Evolutionary conservation across 306 rosid genomes (phyloP).

Genomic region (Vigna unguiculata): DNA sequence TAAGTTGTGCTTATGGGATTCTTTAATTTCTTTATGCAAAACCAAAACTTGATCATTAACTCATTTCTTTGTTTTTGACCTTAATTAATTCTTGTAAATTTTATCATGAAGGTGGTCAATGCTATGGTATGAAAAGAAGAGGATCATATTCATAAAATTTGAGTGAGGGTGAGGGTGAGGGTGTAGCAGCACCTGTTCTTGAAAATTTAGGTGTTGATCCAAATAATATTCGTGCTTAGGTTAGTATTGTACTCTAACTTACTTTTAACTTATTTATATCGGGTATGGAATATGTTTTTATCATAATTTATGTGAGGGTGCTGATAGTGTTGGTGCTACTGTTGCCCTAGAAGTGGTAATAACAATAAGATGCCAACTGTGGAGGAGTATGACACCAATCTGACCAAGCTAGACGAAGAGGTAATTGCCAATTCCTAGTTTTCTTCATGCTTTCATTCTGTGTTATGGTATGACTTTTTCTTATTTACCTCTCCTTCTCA

Average conservation of each 20-base stretch:
- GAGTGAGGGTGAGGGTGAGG: constrained; percentile 99
- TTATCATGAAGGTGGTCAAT: too few relatives aligned
- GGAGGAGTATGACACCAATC: constrained; percentile 91
- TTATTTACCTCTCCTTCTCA: neutral
- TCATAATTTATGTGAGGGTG: constrained; percentile 63
- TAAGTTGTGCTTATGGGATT: too few relatives aligned
- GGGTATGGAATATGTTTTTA: too few relatives aligned
- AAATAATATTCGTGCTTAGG: constrained; percentile 91
- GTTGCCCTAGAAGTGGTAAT: constrained; percentile 73
- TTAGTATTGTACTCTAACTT: constrained; percentile 41
- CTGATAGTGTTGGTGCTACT: constrained; percentile 79
- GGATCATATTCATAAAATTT: too few relatives aligned
- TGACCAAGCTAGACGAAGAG: constrained; percentile 98
- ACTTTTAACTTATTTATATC: neutral
- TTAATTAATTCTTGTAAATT: too few relatives aligned
- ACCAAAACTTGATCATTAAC: too few relatives aligned
- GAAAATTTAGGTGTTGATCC: constrained; percentile 97
- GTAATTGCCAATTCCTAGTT: constrained; percentile 45
- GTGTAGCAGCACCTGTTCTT: constrained; percentile 97
- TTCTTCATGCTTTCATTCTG: neutral
- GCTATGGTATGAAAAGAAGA: too few relatives aligned
- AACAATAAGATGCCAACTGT: constrained; percentile 85
- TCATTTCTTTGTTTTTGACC: too few relatives aligned
- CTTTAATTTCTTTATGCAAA: too few relatives aligned
- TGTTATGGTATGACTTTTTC: neutral